Percentiles rank a stretch among this genome's conserved stretches.
Evolutionary conservation across 2,329 filamentous ascomycete species (phyloP).

Genomic region (Sporothrix phasma): DNA sequence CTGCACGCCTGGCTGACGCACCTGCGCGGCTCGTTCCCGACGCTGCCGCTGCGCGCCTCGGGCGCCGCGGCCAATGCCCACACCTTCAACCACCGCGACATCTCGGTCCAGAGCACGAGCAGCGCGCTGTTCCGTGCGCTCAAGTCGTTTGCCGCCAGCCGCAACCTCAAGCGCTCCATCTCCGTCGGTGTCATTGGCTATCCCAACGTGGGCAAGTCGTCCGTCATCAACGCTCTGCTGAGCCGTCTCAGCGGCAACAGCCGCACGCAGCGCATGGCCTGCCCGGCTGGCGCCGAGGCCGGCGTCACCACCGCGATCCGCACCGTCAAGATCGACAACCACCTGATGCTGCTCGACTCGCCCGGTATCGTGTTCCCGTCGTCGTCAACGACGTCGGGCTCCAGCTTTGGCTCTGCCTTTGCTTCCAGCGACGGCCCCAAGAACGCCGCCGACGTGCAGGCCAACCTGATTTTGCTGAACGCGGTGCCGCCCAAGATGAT

Average conservation of each 20-base stretch:
- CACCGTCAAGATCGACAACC: slow-evolving; percentile 88
- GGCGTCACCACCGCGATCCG: slow-evolving; percentile 84
- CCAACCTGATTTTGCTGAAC: slow-evolving; percentile 78
- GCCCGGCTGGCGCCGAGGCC: slow-evolving; percentile 82
- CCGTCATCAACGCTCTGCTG: slow-evolving; percentile 87
- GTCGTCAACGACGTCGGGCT: slow-evolving; percentile 29
- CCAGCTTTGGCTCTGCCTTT: slow-evolving; percentile 20
- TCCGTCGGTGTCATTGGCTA: slow-evolving; percentile 92
- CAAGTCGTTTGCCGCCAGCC: slow-evolving; percentile 75
- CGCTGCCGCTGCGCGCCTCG: slow-evolving; percentile 77
- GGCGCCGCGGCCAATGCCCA: slow-evolving; percentile 74
- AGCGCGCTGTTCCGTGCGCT: slow-evolving; percentile 77
- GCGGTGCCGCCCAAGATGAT: slow-evolving; percentile 91
- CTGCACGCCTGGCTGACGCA: slow-evolving; percentile 78
- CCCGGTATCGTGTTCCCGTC: slow-evolving; percentile 91
- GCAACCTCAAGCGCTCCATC: slow-evolving; percentile 78
- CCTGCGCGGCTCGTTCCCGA: slow-evolving; percentile 82
- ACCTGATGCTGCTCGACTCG: slow-evolving; percentile 85
- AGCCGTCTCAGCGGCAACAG: slow-evolving; percentile 61
- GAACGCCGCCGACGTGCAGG: slow-evolving; percentile 62
- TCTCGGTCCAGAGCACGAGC: slow-evolving; percentile 79
- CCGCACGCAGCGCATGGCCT: slow-evolving; percentile 52
- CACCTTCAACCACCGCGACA: slow-evolving; percentile 83
- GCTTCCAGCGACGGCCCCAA: slow-evolving; percentile 38
- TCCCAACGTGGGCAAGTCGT: slow-evolving; percentile 93